Evolutionary conservation across 2,329 filamentous ascomycete species (phyloP).

Genomic region (Periconia digitata): DNA sequence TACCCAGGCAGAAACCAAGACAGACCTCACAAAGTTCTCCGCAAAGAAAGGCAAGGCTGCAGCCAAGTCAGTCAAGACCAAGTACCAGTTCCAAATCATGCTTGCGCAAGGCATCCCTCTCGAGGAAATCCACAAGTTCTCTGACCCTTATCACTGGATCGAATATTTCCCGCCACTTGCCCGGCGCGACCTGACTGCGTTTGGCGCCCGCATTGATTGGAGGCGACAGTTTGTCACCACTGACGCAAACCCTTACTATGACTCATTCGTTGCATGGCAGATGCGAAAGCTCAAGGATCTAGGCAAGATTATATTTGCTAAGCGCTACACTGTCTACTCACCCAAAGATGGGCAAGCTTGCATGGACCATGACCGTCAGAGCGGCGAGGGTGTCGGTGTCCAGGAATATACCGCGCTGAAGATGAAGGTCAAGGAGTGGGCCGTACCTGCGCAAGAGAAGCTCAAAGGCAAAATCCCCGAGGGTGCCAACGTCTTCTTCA

Average conservation of each 20-base stretch:
- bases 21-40: conserved; percentile 87
- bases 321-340: conserved; percentile 86
- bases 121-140: conserved; percentile 90
- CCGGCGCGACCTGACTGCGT: conserved; percentile 75
- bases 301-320: conserved; percentile 91
- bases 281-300: conserved; percentile 90
- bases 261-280: conserved; percentile 94
- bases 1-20: conserved; percentile 65
- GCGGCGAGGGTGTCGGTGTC: conserved; percentile 78
- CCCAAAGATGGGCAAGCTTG: conserved; percentile 87
- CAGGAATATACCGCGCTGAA: conserved; percentile 95
- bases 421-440: conserved; percentile 87
- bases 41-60: conserved; percentile 78
- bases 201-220: conserved; percentile 92
- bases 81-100: conserved; percentile 97
- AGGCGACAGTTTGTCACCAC: conserved; percentile 90
- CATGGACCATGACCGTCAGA: conserved; percentile 82
- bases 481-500: conserved; percentile 79
- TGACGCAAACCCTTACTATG: conserved; percentile 95
- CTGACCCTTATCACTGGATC: conserved; percentile 90
- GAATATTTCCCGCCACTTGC: conserved; percentile 85
- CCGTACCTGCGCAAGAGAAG: conserved; percentile 69
- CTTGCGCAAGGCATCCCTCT: conserved; percentile 82
- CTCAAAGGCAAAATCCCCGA: conserved; percentile 78
- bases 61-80: conserved; percentile 86